Evolutionary conservation across 345 rosid species (phyloP).

Genomic region (Rhodamnia argentea): DNA sequence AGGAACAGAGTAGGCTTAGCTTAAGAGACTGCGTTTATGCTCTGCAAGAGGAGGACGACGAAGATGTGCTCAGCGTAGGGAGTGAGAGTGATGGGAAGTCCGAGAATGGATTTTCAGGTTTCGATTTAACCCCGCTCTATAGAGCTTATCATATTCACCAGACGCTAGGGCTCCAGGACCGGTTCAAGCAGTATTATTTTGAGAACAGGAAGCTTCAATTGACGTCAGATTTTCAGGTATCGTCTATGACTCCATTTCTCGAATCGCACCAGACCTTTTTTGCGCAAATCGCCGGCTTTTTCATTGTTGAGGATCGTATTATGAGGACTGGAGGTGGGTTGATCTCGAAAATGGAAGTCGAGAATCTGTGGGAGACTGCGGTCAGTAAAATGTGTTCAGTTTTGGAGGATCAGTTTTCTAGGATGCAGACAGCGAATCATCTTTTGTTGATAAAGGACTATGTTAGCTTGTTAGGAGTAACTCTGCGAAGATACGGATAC

Average conservation of each 20-base stretch:
- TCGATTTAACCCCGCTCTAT: conserved; percentile 81
- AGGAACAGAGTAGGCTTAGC: conserved; percentile 90
- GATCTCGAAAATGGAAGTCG: conserved; percentile 79
- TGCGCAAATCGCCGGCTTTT: conserved; percentile 95
- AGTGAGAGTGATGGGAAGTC: conserved; percentile 42
- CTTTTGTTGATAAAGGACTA: conserved; percentile 87
- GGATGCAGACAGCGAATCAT: conserved; percentile 98
- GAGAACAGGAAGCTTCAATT: conserved; percentile 92
- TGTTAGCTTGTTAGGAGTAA: conserved; percentile 93
- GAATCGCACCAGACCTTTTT: conserved; percentile 97
- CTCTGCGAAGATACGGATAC: conserved; percentile 78
- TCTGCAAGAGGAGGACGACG: conserved; percentile 77
- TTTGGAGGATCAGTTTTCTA: conserved; percentile 93
- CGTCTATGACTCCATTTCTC: conserved; percentile 92
- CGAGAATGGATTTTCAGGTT: conserved; percentile 40
- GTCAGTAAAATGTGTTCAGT: conserved; percentile 94
- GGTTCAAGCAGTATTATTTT: conserved; percentile 79
- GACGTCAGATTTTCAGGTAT: conserved; percentile 95
- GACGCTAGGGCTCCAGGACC: conserved; percentile 73
- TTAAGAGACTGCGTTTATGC: conserved; percentile 83
- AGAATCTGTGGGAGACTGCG: conserved; percentile 91
- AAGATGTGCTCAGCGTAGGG: conserved; percentile 22
- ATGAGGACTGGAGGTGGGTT: conserved; percentile 86
- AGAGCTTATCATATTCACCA: conserved; percentile 89
- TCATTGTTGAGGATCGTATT: conserved; percentile 82